Evolutionary conservation across 2,329 filamentous ascomycete species (phyloP), one percentile per base, ranked within the genome.

Genomic region (Amauroascus verrucosus): DNA sequence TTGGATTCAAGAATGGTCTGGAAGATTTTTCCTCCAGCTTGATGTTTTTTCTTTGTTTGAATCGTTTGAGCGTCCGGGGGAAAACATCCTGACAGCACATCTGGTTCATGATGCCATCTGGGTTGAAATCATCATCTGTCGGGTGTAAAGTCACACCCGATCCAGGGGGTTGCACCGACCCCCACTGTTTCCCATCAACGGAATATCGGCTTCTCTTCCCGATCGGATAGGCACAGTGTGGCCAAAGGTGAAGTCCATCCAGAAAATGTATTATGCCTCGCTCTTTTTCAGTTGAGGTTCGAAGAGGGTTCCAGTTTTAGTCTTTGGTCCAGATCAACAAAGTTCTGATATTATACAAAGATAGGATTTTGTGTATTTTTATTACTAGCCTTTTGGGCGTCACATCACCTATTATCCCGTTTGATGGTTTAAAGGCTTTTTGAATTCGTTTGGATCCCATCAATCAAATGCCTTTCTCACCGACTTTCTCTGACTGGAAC

Each of bases 401-500:
- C 26, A 5, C 26, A 30, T 30, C 9, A 30, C n/a, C n/a, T n/a
- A n/a, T n/a, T n/a, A n/a, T n/a, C n/a, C n/a, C n/a, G 14, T 24
- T 48, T n/a, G 18, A 8, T 32, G 5, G n/a, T 13, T 40, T 5
- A 40, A 6, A 18, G 14, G 16, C 24, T 40, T 40, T 11, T 5
- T 6, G 2, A 22, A 41, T 41, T 41, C 38, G n/a, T 24, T 24
- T 24, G 18, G 18, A 41, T 41, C 20, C 16, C 38, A 11, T 24
- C 24, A 32, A 53, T 30, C 20, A 47, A 30, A 26, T 20, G 6
- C 30, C 28, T 43, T 18, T 47, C 32, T 47, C 44, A 54, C 45
- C 50, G 45, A 48, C 37, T 43, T 38, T 54, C 51, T 9, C 44
- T 46, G 40, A 40, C 26, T 26, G 11, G 49, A 47, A 47, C 30